Evolutionary conservation across 2,329 filamentous ascomycete species (phyloP).

Genomic region (Coniochaeta ligniaria): DNA sequence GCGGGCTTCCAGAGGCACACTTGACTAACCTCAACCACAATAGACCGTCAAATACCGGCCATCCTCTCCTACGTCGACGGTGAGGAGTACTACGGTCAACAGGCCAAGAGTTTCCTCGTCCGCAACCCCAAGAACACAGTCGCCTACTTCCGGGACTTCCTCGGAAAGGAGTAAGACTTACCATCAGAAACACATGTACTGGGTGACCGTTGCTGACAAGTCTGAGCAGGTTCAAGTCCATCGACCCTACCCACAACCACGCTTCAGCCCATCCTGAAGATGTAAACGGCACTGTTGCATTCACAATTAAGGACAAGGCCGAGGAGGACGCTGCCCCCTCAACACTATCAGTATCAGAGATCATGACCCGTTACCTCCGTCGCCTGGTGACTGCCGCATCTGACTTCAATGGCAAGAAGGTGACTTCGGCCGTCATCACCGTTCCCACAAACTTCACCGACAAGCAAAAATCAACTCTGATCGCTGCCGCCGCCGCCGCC

Average conservation of each 20-base stretch:
- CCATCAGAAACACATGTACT: background rate
- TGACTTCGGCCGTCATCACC: conserved; percentile 91
- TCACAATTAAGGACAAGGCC: conserved; percentile 73
- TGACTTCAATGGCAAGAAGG: conserved; percentile 86
- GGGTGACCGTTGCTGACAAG: background rate
- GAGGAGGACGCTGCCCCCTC: conserved; percentile 53
- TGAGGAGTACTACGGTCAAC: conserved; percentile 92
- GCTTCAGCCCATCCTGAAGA: conserved; percentile 86
- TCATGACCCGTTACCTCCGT: conserved; percentile 76
- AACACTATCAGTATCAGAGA: conserved; percentile 69
- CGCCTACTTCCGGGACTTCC: conserved; percentile 90
- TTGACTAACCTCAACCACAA: background rate
- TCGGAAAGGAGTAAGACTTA: conserved; percentile 75
- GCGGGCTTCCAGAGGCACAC: no score
- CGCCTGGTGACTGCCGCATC: conserved; percentile 77
- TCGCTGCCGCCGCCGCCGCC: conserved; percentile 69
- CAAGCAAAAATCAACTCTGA: conserved; percentile 75
- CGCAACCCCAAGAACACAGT: conserved; percentile 91
- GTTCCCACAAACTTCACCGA: conserved; percentile 91
- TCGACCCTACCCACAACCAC: conserved; percentile 93
- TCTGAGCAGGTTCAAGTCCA: conserved; percentile 68
- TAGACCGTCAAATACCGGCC: conserved; percentile 94
- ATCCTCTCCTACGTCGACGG: conserved; percentile 91
- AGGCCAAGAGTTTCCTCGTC: conserved; percentile 89
- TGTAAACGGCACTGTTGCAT: conserved; percentile 63